Evolutionary conservation across 164 flowering plant species (phyloP).

Genomic region (Aristolochia californica): DNA sequence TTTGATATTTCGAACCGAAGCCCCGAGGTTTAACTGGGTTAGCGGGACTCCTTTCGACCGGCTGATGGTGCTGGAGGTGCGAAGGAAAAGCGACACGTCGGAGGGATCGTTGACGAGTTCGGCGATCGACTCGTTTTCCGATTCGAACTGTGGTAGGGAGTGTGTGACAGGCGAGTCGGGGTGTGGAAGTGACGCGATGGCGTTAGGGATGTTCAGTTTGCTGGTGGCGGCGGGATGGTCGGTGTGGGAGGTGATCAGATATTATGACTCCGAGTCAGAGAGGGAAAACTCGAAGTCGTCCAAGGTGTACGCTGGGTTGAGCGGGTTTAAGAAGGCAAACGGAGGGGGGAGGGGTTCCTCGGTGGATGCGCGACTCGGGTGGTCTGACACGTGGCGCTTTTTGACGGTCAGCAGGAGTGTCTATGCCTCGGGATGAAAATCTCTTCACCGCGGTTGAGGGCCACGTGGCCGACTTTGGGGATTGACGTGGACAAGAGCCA

Average conservation of each 20-base stretch:
- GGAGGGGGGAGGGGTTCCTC: background rate
- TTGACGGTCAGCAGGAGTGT: too few species aligned
- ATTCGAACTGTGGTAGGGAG: slow-evolving; percentile 18
- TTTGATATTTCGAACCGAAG: slow-evolving; percentile 60
- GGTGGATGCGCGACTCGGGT: background rate
- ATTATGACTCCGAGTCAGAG: slow-evolving; percentile 70
- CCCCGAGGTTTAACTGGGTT: slow-evolving; percentile 60
- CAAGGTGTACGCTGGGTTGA: slow-evolving; percentile 77
- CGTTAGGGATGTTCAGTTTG: slow-evolving; percentile 60
- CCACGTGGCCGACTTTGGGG: too few species aligned
- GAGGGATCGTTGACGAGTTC: slow-evolving; percentile 35
- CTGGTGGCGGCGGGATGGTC: slow-evolving; percentile 51
- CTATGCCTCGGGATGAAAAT: too few species aligned
- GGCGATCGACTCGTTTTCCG: slow-evolving; percentile 1
- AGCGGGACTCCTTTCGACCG: slow-evolving; percentile 95
- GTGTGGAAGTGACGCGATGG: slow-evolving; percentile 28
- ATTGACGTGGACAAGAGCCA: too few species aligned
- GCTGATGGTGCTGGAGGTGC: slow-evolving; percentile 95
- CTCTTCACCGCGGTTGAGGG: too few species aligned
- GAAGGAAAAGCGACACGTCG: slow-evolving; percentile 80
- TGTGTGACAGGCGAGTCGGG: slow-evolving; percentile 18
- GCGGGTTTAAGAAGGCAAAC: slow-evolving; percentile 19
- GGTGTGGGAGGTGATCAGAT: slow-evolving; percentile 43
- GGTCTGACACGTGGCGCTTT: background rate
- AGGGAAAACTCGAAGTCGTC: slow-evolving; percentile 95